Evolutionary conservation across 495 filamentous ascomycete species (phyloP), one percentile per base, ranked within the genome.

Genomic region (Neurospora intermedia): DNA sequence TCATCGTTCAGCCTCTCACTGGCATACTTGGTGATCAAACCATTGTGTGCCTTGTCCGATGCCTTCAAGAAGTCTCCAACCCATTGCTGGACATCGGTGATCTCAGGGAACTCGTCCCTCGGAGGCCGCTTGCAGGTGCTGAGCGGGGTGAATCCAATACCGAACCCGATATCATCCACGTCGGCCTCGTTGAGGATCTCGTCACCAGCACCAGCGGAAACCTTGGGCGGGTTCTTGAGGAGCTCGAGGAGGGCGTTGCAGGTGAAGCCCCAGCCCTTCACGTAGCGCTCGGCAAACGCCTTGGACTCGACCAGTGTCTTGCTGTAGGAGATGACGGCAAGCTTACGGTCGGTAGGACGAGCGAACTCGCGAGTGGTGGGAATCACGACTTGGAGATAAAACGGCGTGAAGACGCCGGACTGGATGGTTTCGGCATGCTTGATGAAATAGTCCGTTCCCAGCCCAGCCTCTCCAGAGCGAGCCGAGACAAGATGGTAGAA

Each of bases 401-500:
- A 85, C 10, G 89, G 91, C 7, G 88, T 89, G 81, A 97, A 98
- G 71, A 97, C 87, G 46, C 88, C 90, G 43, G 85, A 82, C 81
- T 98, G 95, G 40, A 98, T 87, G 69, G 89, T 84, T 77, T 99
- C 94, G 43, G 91, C 89, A 72, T 92, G 86, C 73, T 84, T 86
- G 83, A 97, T 91, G 82, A 97, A 91, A 81, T 92, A 96, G 81
- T 99, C 96, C 18, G 93, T 88, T 66, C 94, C 94, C 69, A 94
- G 88, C 39, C 94, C 93, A n/a, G 75, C 74, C 77, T 93, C 90
- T 23, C 90, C 86, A 48, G 89, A 87, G 48, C 87, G 88, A 13
- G 93, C 90, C 69, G 92, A 93, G 46, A 98, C 85, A 77, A 98
- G 91, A 80, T 98, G 94, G 81, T 93, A 98, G 84, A 98, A 93